Evolutionary conservation across 495 filamentous ascomycete species (phyloP), one percentile per base, ranked within the genome.

Genomic region (Aspergillus coremiiformis): DNA sequence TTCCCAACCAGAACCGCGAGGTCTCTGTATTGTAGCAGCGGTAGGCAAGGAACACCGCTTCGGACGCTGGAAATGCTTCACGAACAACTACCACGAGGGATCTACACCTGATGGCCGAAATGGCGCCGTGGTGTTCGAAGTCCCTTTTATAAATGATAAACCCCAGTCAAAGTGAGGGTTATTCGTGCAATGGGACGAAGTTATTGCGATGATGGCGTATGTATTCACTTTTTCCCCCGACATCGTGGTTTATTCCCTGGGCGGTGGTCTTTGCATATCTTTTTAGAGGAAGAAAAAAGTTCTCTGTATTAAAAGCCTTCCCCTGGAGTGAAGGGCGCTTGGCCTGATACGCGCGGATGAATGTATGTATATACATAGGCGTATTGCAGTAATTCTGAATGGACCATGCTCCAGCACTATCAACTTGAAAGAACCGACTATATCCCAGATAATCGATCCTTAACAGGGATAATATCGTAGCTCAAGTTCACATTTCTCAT

Each of bases 31-130:
- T 35, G 86, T 91, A 30, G 86, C 81, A 42, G 93, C 84, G 1
- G 76, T 91, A 8, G 91, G 89, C 17, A 94, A 90, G 62, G 91
- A 96, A 69, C 82, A 89, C 61, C 77, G 88, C 19, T 69, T 94
- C 27, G 92, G 87, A 1, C 76, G 85, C 50, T 96, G 88, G 87
- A 78, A 81, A 59, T 69, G 63, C 45, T 77, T 66, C 39, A 56
- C 61, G 33, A 74, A 71, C 44, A 76, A 69, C 52, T 72, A 66
- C 39, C 44, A 64, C 47, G 57, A 72, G 20, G 69, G 70, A 14
- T 12, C 62, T 49, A 80, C 78, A 58, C 54, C 78, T 1, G 64
- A 81, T 44, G 90, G 82, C 3, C 84, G 82, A 57, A 95, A 91
- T 64, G 86, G 87, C 3, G 84, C 84, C 10, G 76, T 88, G 10